Evolutionary conservation across 768 basidiomycete species (phyloP).

Genomic region (Exsudoporus frostii): DNA sequence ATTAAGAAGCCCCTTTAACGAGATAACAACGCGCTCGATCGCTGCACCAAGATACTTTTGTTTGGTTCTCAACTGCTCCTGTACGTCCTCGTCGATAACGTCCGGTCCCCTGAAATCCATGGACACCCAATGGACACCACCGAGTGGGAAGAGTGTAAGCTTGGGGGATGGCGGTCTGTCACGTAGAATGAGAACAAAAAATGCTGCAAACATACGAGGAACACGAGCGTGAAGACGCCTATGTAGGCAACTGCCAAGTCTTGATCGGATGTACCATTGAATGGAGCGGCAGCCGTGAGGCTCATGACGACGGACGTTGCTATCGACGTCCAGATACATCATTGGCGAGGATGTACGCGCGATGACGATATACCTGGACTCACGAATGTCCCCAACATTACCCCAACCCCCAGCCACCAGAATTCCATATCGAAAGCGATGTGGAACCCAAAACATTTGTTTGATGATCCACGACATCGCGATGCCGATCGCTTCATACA

Average conservation of each 20-base stretch:
- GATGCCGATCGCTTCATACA: conserved; percentile 59
- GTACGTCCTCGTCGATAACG: conserved; percentile 53
- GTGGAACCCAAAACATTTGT: conserved; percentile 73
- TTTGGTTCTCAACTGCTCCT: conserved; percentile 40
- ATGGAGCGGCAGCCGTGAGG: conserved; percentile 58
- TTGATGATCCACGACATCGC: conserved; percentile 52
- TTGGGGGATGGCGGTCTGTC: conserved; percentile 17
- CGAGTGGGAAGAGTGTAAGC: conserved; percentile 65
- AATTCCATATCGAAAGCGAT: conserved; percentile 70
- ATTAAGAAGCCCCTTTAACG: neutral
- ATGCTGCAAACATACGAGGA: conserved; percentile 41
- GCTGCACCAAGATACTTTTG: conserved; percentile 24
- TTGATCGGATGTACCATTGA: conserved; percentile 55
- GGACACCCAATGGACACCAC: conserved; percentile 50
- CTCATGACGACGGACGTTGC: conserved; percentile 66
- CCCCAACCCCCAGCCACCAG: conserved; percentile 67
- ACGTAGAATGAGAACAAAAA: neutral
- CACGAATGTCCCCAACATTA: conserved; percentile 71
- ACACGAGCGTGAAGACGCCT: conserved; percentile 58
- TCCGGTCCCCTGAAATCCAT: conserved; percentile 69
- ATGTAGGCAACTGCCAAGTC: conserved; percentile 66
- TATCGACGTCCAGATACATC: conserved; percentile 21
- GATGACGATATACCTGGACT: conserved; percentile 20
- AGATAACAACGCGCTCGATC: conserved; percentile 11
- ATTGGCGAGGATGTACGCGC: neutral